Percentiles rank a stretch among this genome's conserved stretches.
These are phyloP conservation scores for Aegilops bicornis DNA, from an alignment of 176 grass and related monocot species.

Conservation along the genomic window DNA sequence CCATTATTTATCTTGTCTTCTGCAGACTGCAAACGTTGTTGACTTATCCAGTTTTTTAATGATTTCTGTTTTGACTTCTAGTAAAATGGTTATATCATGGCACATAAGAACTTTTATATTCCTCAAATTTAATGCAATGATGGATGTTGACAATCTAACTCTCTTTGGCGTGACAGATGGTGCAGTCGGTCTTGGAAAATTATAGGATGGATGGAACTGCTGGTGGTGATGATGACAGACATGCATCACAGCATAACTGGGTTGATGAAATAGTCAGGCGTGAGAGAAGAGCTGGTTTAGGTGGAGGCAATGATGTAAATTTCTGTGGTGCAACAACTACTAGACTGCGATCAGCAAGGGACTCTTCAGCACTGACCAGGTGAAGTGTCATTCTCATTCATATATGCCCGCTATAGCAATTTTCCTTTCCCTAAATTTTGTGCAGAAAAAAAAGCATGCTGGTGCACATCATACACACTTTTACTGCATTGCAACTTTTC, in stretches of 20 bases:
- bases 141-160: background rate
- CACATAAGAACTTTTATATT: background rate
- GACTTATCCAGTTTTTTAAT: background rate
- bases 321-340: constrained; percentile 34
- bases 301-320: constrained; percentile 61
- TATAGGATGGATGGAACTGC: constrained; percentile 51
- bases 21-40: background rate
- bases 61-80: background rate
- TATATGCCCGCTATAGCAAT: background rate
- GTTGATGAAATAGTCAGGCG: constrained; percentile 95
- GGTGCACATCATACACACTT: background rate
- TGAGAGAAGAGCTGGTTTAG: constrained; percentile 71
- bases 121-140: constrained; percentile 8
- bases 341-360: constrained; percentile 49
- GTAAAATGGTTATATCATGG: background rate
- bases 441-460: constrained; percentile 21
- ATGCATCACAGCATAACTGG: constrained; percentile 83
- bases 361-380: constrained; percentile 72
- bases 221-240: constrained; percentile 54
- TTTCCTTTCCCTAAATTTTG: background rate
- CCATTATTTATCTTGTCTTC: constrained; percentile 10
- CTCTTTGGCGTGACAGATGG: constrained; percentile 67
- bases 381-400: constrained; percentile 26
- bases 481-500: background rate
- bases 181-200: constrained; percentile 80